Percentiles rank a stretch among this genome's conserved stretches.
phyloP scores from a whole-genome alignment of 2,329 filamentous ascomycete genomes.

The Arthroderma uncinatum region DNA sequence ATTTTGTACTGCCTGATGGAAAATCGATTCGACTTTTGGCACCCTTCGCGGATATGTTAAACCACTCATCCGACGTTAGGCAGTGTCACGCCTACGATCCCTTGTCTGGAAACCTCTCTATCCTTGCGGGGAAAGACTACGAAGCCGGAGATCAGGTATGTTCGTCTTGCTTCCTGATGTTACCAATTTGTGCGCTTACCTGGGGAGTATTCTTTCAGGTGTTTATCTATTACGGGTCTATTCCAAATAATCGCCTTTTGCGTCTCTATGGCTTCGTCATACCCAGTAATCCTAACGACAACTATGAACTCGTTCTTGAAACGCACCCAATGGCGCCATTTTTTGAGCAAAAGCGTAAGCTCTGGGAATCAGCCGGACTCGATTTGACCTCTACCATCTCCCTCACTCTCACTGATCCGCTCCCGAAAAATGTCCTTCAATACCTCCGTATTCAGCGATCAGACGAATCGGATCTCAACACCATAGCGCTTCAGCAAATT shows the following conservation, averaged over 20 bases:
- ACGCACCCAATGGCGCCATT: constrained; percentile 26
- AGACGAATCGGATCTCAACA: constrained; percentile 22
- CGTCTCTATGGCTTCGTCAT: constrained; percentile 31
- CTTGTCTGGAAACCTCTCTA: constrained; percentile 24
- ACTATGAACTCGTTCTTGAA: constrained; percentile 29
- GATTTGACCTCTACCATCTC: constrained; percentile 24
- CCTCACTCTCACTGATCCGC: constrained; percentile 26
- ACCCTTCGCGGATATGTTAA: constrained; percentile 31
- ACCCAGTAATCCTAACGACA: constrained; percentile 28
- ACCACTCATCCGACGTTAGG: constrained; percentile 26
- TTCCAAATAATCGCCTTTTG: constrained; percentile 29
- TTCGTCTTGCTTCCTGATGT: constrained; percentile 15
- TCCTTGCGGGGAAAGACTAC: constrained; percentile 24
- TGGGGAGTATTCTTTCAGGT: too few relatives aligned
- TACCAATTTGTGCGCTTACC: constrained; percentile 16
- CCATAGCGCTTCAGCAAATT: constrained; percentile 17
- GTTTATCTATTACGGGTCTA: constrained; percentile 26
- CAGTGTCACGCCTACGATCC: constrained; percentile 29
- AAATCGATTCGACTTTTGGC: constrained; percentile 21
- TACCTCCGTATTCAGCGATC: constrained; percentile 29
- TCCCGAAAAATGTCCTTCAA: constrained; percentile 26
- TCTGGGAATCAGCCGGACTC: constrained; percentile 27
- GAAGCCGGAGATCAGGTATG: constrained; percentile 28
- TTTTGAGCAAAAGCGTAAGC: constrained; percentile 27
- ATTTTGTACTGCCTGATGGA: constrained; percentile 21